Base-by-base conservation (phyloP, 768 basidiomycete species). In the Gymnopilus dilepis region DNA sequence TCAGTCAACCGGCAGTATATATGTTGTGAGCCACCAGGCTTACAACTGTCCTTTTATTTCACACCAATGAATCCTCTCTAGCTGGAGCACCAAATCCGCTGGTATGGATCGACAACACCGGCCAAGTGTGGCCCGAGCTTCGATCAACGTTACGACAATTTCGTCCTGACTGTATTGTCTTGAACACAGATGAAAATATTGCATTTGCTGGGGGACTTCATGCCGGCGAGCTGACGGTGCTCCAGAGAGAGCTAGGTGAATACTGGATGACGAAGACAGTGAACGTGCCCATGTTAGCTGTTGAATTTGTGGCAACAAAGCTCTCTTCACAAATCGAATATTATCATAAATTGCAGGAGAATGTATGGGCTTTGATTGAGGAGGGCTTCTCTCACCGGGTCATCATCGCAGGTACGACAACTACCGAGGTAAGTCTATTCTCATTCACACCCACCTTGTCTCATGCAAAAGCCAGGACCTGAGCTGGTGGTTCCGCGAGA, bases 401-500 rank as follows among this genome's bases (percentile, higher is more conserved):
- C 22, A 71, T 84, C 41, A 62, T 70, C 19, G 78, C 81, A 17
- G 80, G 82, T 4, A 58, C 75, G 22, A 85, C 83, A 4, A 81
- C 78, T 4, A 80, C 82, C 2, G 74, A 77, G 65, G 80, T 80
- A 61, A 59, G 73, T 58, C 38, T 13, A 13, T 9, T 9, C 8
- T 26, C 50, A 15, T 48, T 28, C 24, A n/a, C 13, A 47, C 31
- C 45, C n/a, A 26, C 22, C n/a, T 34, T 2, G 38, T 11, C 2
- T 26, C 24, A 17, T 13, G 17, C 40, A 11, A 52, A 30, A 22
- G 43, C 12, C 26, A 82, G 81, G 84, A 86, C 65, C 65, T 86
- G 17, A 77, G 78, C 57, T 86, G 83, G 83, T 83, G 80, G 80
- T 84, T 82, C 68, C 74, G 81, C 33, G 82, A 83, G 60, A 79